These are phyloP conservation scores for Oxalis stricta DNA, from an alignment of 441 rosid species.

Conservation along the genomic window DNA sequence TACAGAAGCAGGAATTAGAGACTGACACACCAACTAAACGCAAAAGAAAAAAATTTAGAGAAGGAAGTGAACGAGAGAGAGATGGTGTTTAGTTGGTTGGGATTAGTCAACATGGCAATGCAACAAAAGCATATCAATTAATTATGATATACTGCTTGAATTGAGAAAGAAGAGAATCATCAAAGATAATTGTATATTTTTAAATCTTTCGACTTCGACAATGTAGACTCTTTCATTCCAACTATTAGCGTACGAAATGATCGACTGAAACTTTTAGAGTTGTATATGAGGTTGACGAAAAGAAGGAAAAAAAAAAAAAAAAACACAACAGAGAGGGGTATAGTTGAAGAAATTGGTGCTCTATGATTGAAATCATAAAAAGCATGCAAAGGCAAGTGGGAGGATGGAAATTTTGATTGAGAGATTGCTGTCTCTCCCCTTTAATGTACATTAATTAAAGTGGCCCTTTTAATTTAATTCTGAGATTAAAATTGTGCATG, in stretches of 20 bases:
- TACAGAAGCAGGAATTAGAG: too few species aligned
- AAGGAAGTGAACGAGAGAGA: background rate
- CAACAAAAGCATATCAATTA: conserved; percentile 23
- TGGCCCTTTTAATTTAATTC: too few species aligned
- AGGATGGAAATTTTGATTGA: conserved; percentile 1
- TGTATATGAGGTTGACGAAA: too few species aligned
- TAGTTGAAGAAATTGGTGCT: conserved; percentile 16
- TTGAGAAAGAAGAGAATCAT: background rate
- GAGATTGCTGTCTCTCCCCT: background rate
- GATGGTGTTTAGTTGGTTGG: conserved; percentile 15
- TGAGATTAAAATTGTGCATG: too few species aligned
- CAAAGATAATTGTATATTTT: background rate
- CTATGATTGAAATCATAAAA: conserved; percentile 23
- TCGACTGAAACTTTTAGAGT: too few species aligned
- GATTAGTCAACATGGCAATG: conserved; percentile 42
- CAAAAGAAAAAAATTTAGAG: background rate
- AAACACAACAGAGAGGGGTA: background rate
- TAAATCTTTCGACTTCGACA: too few species aligned
- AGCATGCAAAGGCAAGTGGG: conserved; percentile 24
- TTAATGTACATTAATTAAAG: too few species aligned
- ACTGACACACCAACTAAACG: conserved; percentile 1
- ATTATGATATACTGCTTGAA: conserved; percentile 21
- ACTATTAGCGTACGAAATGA: too few species aligned
- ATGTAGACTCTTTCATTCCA: too few species aligned
- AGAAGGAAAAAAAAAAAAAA: background rate